Conservation (phyloP, 176 grass and related monocot species). For the Triticum urartu region DNA sequence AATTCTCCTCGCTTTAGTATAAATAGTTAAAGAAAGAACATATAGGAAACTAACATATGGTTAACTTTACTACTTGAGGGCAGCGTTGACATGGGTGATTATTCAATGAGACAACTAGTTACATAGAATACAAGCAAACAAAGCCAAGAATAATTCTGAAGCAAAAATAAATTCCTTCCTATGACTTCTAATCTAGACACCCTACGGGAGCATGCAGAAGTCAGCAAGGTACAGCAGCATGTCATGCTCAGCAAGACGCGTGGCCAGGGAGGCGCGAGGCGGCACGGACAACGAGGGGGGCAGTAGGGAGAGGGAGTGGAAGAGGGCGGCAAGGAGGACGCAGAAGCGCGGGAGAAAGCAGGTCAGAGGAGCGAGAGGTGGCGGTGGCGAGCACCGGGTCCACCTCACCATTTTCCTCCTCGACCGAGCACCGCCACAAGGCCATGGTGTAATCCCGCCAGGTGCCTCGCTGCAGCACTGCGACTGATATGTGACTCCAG, state of each 20-base stretch:
- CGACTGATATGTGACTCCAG: too few species aligned
- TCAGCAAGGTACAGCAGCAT: conserved; percentile 46
- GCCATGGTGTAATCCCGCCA: too few species aligned
- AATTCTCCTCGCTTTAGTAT: neutral
- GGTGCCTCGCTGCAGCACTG: too few species aligned
- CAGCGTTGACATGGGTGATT: neutral
- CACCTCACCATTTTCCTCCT: too few species aligned
- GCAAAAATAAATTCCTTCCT: neutral
- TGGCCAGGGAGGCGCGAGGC: conserved; percentile 34
- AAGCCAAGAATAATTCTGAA: neutral
- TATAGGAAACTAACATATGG: conserved; percentile 4
- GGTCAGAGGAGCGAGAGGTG: conserved; percentile 15
- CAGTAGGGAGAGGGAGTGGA: conserved; percentile 32
- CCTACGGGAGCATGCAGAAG: conserved; percentile 30
- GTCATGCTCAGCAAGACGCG: conserved; percentile 25
- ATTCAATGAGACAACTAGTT: conserved; percentile 3
- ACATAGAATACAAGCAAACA: conserved; percentile 6
- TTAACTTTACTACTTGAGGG: neutral
- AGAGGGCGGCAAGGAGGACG: conserved; percentile 27
- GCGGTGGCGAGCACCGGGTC: conserved; percentile 39
- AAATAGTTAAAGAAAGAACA: neutral
- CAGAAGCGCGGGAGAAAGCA: conserved; percentile 29
- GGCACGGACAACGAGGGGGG: conserved; percentile 6
- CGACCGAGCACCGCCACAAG: too few species aligned
- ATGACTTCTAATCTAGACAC: neutral